These are phyloP conservation scores for Pichia insulana DNA, from an alignment of 805 yeast genomes.

Conservation along the genomic window DNA sequence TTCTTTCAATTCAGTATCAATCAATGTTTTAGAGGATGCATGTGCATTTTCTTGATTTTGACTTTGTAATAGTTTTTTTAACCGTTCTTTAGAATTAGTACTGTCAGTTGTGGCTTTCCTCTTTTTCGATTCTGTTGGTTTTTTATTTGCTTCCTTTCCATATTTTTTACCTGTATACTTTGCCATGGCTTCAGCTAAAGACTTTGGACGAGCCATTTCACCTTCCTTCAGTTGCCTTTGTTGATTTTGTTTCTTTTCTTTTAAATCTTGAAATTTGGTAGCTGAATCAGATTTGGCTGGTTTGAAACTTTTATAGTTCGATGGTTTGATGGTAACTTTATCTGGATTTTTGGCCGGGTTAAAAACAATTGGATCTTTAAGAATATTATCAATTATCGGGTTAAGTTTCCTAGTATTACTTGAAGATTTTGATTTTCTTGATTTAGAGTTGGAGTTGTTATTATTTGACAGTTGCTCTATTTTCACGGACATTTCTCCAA, in stretches of 20 bases:
- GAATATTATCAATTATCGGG: conserved; percentile 23
- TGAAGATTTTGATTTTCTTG: no score
- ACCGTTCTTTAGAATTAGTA: conserved; percentile 6
- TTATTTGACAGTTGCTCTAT: background rate
- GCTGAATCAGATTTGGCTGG: conserved; percentile 16
- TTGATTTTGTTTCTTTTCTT: background rate
- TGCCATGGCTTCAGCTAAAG: conserved; percentile 53
- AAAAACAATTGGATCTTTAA: conserved; percentile 55
- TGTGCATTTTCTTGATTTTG: conserved; percentile 7
- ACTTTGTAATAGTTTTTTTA: conserved; percentile 8
- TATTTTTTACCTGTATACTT: conserved; percentile 48
- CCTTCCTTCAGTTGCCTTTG: background rate
- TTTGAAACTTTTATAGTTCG: conserved; percentile 36
- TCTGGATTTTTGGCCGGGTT: conserved; percentile 52
- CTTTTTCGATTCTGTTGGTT: conserved; percentile 38
- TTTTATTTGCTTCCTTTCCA: background rate
- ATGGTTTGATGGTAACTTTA: conserved; percentile 35
- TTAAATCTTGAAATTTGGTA: background rate
- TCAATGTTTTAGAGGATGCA: background rate
- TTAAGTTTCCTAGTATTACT: conserved; percentile 1
- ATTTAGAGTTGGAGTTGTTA: background rate
- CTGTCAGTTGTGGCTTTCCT: conserved; percentile 3
- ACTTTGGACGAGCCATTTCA: conserved; percentile 29
- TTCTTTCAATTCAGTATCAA: background rate
- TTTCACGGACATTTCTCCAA: background rate